Evolutionary conservation across 805 yeast species (phyloP).

Genomic region (Kazachstania bromeliacearum): DNA sequence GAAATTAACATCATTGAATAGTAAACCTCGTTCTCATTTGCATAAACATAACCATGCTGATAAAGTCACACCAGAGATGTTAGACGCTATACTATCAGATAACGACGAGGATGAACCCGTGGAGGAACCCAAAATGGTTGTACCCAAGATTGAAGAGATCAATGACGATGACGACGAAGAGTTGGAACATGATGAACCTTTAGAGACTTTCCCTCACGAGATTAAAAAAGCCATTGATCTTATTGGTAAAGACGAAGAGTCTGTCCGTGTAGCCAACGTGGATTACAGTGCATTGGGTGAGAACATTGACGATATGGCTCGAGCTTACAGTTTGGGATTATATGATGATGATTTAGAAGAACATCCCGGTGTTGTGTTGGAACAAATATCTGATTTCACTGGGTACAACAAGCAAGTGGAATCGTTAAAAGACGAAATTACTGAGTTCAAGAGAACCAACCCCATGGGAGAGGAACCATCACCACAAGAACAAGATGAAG

Average conservation of each 20-base stretch:
- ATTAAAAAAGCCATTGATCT: conserved; percentile 7
- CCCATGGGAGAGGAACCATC: conserved; percentile 6
- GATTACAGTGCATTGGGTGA: conserved; percentile 37
- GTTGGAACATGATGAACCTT: not conserved
- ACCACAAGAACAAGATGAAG: conserved; percentile 10
- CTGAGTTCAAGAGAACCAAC: conserved; percentile 16
- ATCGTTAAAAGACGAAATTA: conserved; percentile 18
- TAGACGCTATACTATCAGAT: conserved; percentile 2
- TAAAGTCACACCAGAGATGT: conserved; percentile 7
- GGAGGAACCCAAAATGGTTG: conserved; percentile 1
- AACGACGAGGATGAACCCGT: conserved; percentile 3
- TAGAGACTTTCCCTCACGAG: conserved; percentile 9
- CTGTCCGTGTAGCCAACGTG: conserved; percentile 19
- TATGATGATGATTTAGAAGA: conserved; percentile 53
- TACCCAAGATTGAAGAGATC: not conserved
- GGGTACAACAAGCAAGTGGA: conserved; percentile 41
- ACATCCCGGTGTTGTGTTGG: conserved; percentile 45
- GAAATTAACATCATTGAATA: conserved; percentile 7
- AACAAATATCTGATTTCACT: conserved; percentile 45
- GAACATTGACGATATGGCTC: conserved; percentile 49
- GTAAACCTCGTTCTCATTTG: conserved; percentile 1
- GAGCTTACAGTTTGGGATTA: conserved; percentile 49
- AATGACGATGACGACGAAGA: not conserved
- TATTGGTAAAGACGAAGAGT: conserved; percentile 5
- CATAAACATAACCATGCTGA: not conserved